phyloP scores from a whole-genome alignment of 2,329 filamentous ascomycete genomes.

The Colletotrichum kahawae region DNA sequence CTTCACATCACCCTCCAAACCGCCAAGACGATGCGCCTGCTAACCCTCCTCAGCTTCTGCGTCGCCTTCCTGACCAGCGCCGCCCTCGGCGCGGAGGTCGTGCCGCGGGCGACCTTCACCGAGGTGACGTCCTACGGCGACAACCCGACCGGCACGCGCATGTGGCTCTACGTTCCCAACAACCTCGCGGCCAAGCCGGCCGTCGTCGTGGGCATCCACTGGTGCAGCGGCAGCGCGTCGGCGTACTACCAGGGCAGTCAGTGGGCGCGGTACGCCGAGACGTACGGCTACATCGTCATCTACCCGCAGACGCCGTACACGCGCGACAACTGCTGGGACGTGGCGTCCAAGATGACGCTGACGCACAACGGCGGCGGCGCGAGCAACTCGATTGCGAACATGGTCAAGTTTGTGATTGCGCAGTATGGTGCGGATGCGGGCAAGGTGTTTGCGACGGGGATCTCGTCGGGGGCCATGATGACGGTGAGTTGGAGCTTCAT shows the following conservation, averaged over 20 bases:
- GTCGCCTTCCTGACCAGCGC: not conserved
- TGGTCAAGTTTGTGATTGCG: conserved; percentile 54
- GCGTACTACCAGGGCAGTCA: conserved; percentile 52
- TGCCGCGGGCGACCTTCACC: conserved; percentile 21
- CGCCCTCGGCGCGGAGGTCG: conserved; percentile 12
- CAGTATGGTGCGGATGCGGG: conserved; percentile 52
- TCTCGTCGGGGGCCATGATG: conserved; percentile 59
- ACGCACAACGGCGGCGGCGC: conserved; percentile 57
- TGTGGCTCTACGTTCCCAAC: conserved; percentile 38
- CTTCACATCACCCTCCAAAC: not conserved
- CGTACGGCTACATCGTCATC: conserved; percentile 59
- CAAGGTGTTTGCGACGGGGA: conserved; percentile 54
- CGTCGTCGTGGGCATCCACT: conserved; percentile 61
- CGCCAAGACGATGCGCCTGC: not conserved
- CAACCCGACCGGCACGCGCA: conserved; percentile 20
- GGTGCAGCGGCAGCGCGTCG: conserved; percentile 56
- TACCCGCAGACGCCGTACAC: conserved; percentile 46
- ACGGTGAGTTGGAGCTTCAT: conserved; percentile 29
- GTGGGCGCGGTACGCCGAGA: conserved; percentile 60
- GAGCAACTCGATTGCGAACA: conserved; percentile 56
- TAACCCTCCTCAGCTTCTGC: not conserved
- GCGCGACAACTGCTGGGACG: conserved; percentile 60
- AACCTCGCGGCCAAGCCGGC: conserved; percentile 45
- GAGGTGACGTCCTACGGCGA: conserved; percentile 20
- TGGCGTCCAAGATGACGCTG: conserved; percentile 54